Conservation (phyloP, 192 early-diverging fungal species). For the Podila horticola region DNA sequence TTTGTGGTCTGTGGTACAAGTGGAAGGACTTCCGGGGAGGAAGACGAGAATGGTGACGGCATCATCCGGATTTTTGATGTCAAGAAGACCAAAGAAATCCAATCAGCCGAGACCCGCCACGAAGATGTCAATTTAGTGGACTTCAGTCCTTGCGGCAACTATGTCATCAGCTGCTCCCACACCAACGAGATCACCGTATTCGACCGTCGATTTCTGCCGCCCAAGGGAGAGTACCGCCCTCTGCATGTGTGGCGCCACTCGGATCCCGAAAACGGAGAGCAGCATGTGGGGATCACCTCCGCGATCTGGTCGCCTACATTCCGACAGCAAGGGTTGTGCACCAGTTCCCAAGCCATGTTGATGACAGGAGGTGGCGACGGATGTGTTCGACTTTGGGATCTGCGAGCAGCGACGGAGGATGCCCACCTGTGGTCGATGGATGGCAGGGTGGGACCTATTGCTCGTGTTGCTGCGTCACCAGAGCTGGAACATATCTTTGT, state of each 20-base stretch:
- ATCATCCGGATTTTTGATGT: constrained; percentile 26
- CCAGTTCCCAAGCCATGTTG: constrained; percentile 17
- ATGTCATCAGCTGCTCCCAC: constrained; percentile 36
- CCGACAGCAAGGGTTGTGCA: not conserved
- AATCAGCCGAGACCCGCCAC: constrained; percentile 15
- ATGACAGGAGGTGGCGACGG: constrained; percentile 41
- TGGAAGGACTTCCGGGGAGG: constrained; percentile 13
- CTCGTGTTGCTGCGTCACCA: constrained; percentile 7
- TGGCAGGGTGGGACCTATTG: constrained; percentile 27
- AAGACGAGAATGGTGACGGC: constrained; percentile 45
- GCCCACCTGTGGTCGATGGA: constrained; percentile 24
- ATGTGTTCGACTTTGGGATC: constrained; percentile 32
- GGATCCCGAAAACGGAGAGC: not conserved
- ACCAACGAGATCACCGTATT: constrained; percentile 41
- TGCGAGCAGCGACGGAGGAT: constrained; percentile 36
- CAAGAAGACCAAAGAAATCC: constrained; percentile 4
- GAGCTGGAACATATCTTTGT: constrained; percentile 16
- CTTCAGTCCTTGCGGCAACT: constrained; percentile 39
- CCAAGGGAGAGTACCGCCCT: not conserved
- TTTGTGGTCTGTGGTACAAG: constrained; percentile 32
- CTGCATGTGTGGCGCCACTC: constrained; percentile 22
- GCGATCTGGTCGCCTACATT: constrained; percentile 33
- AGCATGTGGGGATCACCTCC: constrained; percentile 25
- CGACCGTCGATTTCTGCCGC: constrained; percentile 24
- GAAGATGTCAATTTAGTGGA: constrained; percentile 48